A percentile compares a stretch with the other conserved stretches of the same genome.
Conservation (phyloP, 257 asterid species). For the Buddleja alternifolia region DNA sequence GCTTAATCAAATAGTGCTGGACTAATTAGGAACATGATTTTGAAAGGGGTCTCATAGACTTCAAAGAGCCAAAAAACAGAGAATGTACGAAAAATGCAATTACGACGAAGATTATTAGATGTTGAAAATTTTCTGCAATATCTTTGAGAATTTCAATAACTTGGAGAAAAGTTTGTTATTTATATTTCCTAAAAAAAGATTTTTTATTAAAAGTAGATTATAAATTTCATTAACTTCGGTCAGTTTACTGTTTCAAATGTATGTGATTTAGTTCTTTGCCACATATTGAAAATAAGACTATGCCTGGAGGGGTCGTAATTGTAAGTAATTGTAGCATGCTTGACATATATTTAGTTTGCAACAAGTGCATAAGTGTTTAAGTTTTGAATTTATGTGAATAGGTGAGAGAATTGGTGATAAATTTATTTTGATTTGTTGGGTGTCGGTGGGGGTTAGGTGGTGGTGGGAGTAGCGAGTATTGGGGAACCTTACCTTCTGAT, state of each 20-base stretch:
- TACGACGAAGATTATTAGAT: not conserved
- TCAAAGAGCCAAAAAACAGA: not conserved
- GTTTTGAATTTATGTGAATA: not conserved
- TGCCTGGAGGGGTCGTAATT: not conserved
- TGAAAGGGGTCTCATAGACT: not conserved
- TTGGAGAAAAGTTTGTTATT: not conserved
- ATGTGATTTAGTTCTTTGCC: not conserved
- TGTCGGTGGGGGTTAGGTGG: too few relatives aligned
- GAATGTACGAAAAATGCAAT: not conserved
- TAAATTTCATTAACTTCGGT: not conserved
- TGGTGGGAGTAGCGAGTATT: not conserved
- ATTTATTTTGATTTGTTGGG: not conserved
- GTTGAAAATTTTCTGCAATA: not conserved
- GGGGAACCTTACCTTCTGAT: slow-evolving; percentile 11
- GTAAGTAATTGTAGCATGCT: not conserved
- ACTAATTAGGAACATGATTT: not conserved
- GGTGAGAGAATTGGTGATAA: not conserved
- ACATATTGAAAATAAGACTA: not conserved
- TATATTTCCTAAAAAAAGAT: not conserved
- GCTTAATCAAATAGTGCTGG: slow-evolving; percentile 20
- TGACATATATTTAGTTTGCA: not conserved
- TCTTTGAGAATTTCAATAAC: not conserved
- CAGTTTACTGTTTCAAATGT: not conserved
- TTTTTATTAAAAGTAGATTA: not conserved
- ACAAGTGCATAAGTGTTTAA: not conserved